phyloP scores from a whole-genome alignment of 805 yeast species.

The Ogataea parapolymorpha region DNA sequence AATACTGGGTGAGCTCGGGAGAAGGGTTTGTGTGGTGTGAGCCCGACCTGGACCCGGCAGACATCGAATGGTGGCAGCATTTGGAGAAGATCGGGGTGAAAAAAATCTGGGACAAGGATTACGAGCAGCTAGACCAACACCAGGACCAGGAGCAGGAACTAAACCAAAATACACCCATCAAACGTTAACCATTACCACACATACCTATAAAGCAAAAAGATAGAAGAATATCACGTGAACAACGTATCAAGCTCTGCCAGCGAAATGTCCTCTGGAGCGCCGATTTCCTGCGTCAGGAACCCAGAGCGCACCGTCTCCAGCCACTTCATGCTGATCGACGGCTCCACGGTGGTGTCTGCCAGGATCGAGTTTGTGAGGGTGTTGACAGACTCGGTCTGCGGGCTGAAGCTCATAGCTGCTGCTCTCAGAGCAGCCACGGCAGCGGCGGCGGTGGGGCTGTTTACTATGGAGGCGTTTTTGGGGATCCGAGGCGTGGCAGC shows the following conservation, averaged over 20 bases:
- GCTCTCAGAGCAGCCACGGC: conserved; percentile 71
- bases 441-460: conserved; percentile 63
- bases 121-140: conserved; percentile 19
- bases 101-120: conserved; percentile 30
- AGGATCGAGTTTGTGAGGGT: conserved; percentile 33
- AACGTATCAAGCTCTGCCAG: conserved; percentile 62
- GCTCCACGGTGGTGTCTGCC: conserved; percentile 34
- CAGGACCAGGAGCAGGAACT: conserved; percentile 6
- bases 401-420: conserved; percentile 27
- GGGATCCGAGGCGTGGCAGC: conserved; percentile 82
- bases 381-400: conserved; percentile 37
- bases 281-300: conserved; percentile 72
- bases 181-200: conserved; percentile 13
- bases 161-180: conserved; percentile 6
- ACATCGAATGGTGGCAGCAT: conserved; percentile 38
- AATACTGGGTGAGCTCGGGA: conserved; percentile 85
- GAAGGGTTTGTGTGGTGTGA: conserved; percentile 87
- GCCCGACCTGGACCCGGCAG: conserved; percentile 89
- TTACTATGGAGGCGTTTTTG: conserved; percentile 49
- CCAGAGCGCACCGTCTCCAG: conserved; percentile 71
- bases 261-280: conserved; percentile 73
- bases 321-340: conserved; percentile 57
- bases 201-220: conserved; percentile 11
- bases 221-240: conserved; percentile 31
- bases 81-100: conserved; percentile 29